Conservation (phyloP, 2,329 filamentous ascomycete species). For the Phyllosticta ampelicida region DNA sequence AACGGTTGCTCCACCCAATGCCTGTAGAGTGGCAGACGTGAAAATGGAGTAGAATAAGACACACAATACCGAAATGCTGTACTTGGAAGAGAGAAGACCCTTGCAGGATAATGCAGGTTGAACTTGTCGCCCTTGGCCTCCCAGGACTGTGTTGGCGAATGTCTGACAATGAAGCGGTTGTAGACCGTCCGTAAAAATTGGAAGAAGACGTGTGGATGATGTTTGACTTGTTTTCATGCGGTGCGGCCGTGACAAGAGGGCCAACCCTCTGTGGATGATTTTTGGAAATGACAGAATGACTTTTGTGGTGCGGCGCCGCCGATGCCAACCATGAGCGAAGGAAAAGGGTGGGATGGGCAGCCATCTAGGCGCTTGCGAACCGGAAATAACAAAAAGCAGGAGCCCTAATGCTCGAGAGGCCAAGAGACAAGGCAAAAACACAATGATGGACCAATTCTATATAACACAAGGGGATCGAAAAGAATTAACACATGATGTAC, state of each 20-base stretch:
- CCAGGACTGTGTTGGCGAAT: background rate
- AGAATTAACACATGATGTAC: background rate
- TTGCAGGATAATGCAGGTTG: background rate
- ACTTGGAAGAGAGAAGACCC: background rate
- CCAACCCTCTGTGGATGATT: background rate
- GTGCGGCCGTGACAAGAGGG: background rate
- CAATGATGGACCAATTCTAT: constrained; percentile 3
- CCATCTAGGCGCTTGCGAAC: background rate
- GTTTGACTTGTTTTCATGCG: background rate
- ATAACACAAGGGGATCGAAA: constrained; percentile 1
- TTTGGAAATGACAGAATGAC: background rate
- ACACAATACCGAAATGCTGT: background rate
- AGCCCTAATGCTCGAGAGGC: background rate
- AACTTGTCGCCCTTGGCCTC: background rate
- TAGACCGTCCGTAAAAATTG: background rate
- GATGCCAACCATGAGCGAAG: background rate
- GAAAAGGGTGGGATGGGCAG: background rate
- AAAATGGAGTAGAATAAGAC: background rate
- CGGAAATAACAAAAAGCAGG: background rate
- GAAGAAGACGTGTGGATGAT: background rate
- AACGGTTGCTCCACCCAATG: background rate
- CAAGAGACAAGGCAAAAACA: background rate
- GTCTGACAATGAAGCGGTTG: background rate
- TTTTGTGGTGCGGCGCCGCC: background rate
- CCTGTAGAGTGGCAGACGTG: background rate